Conservation (phyloP, 331 rosid species). For the Erythrophleum ivorense region DNA sequence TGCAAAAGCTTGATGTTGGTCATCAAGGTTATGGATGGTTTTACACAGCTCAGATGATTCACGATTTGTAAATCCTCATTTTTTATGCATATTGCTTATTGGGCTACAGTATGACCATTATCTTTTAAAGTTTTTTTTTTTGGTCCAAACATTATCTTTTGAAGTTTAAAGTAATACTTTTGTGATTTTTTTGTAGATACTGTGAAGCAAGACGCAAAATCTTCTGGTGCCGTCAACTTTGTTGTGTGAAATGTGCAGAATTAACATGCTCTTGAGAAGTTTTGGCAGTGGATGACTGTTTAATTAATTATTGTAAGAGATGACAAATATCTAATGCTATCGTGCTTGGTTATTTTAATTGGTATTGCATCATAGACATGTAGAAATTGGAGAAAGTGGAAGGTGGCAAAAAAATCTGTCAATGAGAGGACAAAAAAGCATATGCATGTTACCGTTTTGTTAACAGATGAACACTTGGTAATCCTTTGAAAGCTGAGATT, state of each 20-base stretch:
- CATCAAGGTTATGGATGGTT: constrained; percentile 1
- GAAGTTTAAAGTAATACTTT: constrained; percentile 12
- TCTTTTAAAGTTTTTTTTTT: neutral
- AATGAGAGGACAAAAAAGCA: too few species aligned
- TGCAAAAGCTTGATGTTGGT: constrained; percentile 25
- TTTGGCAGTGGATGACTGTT: constrained; percentile 34
- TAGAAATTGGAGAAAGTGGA: constrained; percentile 15
- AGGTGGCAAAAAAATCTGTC: constrained; percentile 22
- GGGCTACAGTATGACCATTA: constrained; percentile 11
- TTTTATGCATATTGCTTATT: constrained; percentile 5
- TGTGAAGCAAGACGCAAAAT: constrained; percentile 47
- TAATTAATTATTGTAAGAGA: constrained; percentile 35
- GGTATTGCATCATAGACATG: constrained; percentile 1
- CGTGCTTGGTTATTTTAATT: constrained; percentile 22
- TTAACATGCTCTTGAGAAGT: constrained; percentile 20
- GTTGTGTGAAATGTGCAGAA: constrained; percentile 47
- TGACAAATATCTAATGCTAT: constrained; percentile 5
- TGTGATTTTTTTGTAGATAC: constrained; percentile 51
- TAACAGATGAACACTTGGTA: constrained; percentile 1
- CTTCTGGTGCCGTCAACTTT: constrained; percentile 46
- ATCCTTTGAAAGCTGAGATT: constrained; percentile 16
- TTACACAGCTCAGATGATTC: neutral
- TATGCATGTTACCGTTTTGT: constrained; percentile 7
- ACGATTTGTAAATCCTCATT: neutral
- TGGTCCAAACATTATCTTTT: too few species aligned